These are phyloP conservation scores for Macrocystidia cucumis DNA, from an alignment of 1,284 basidiomycete genomes.

Conservation along the genomic window DNA sequence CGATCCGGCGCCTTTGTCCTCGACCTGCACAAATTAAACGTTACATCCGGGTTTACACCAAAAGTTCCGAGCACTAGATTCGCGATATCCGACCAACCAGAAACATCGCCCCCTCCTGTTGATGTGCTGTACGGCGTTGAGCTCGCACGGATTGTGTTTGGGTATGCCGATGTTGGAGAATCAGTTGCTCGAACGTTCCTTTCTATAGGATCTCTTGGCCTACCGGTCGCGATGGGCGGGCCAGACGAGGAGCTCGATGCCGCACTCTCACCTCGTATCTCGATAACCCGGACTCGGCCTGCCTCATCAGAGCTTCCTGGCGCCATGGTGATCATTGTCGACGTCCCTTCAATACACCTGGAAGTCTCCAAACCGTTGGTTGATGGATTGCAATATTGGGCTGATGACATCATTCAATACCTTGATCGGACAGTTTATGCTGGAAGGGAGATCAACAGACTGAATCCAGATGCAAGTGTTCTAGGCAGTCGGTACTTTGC, in stretches of 20 bases:
- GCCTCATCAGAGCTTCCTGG: slow-evolving; percentile 10
- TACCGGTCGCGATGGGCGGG: slow-evolving; percentile 7
- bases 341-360: slow-evolving; percentile 61
- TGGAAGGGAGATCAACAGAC: slow-evolving; percentile 23
- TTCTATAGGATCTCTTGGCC: slow-evolving; percentile 24
- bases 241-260: slow-evolving; percentile 4
- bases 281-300: slow-evolving; percentile 14
- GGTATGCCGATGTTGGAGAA: slow-evolving; percentile 32
- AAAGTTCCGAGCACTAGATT: slow-evolving; percentile 30
- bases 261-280: slow-evolving; percentile 25
- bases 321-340: slow-evolving; percentile 33
- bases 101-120: no score
- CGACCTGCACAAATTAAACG: slow-evolving; percentile 48
- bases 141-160: slow-evolving; percentile 38
- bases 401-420: slow-evolving; percentile 75
- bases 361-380: slow-evolving; percentile 56
- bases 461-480: slow-evolving; percentile 55
- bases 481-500: slow-evolving; percentile 83
- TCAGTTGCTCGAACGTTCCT: slow-evolving; percentile 21
- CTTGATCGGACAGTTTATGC: slow-evolving; percentile 32
- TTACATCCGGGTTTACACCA: slow-evolving; percentile 26
- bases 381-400: slow-evolving; percentile 79
- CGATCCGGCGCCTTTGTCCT: slow-evolving; percentile 66
- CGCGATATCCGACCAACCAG: slow-evolving; percentile 13
- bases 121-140: slow-evolving; percentile 23